Base-by-base conservation (phyloP, 768 basidiomycete genomes). In the Asterophora lycoperdoides region DNA sequence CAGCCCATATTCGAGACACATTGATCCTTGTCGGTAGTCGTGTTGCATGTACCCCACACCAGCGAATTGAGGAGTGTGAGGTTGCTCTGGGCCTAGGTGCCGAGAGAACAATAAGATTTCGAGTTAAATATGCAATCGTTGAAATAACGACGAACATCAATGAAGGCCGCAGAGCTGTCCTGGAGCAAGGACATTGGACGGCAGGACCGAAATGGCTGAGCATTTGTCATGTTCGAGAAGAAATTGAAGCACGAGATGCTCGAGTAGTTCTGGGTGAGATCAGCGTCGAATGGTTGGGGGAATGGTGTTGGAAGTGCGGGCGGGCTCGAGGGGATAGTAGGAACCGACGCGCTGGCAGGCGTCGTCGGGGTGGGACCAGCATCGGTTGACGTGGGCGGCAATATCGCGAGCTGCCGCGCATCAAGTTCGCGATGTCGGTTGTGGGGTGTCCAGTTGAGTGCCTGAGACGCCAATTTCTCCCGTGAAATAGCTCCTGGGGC, bases 1-100 rank as follows among this genome's bases (percentile, higher is more conserved):
- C 77, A 79, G 5, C 58, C 72, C 82, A 93, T 89, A 54, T 85
- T 86, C 23, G 67, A 54, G n/a, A 66, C 56, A 56, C 90, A 93
- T 51, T 83, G 74, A 18, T 65, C 70, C 11, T 67, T 61, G 2
- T 63, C 59, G 1, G 65, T 58, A 13, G 61, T 66, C 5, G 87
- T 86, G 56, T 89, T 84, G 64, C 91, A 93, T 0, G 85, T 89
- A 2, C 86, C 87, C 83, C 87, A 89, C 6, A 92, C 60, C 42
- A 89, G 70, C 8, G 70, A 64, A 58, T 91, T 92, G 59, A 89
- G 71, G 30, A 75, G 61, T 1, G 79, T 76, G 34, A 80, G 60
- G 64, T 87, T 82, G 2, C 64, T 60, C 66, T 86, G 84, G 30
- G 83, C 81, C 86, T 89, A 49, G 23, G 6, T 6, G 23, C 23